Evolutionary conservation across 106 monocot genomes (phyloP), one percentile per base, ranked within the genome.

Genomic region (Triglochin maritima): DNA sequence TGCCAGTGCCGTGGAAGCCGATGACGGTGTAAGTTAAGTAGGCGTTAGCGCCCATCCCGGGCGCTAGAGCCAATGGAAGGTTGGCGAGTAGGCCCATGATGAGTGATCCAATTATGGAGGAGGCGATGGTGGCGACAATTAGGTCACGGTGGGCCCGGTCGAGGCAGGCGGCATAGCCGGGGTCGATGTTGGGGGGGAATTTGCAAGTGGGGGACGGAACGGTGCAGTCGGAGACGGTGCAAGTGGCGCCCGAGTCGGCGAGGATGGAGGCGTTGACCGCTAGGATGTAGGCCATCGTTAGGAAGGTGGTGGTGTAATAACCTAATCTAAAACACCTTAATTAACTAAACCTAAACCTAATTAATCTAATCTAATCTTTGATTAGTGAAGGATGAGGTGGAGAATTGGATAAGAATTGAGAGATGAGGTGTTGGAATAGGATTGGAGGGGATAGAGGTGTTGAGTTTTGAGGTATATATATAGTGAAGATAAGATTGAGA

Each of bases 241-340:
- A 87, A 2, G 81, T 87, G 69, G 83, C 83, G 44, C 80, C 80
- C 10, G 87, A 83, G 74, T 83, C 83, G 64, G 80, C 44, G 68
- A 83, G 74, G 60, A 83, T 87, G 69, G 87, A 81, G 47, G 87
- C 80, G 77, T 83, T 87, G 49, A 83, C 78, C 52, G 83, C 81
- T 49, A 86, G 83, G 78, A 86, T 86, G 78, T 86, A 86, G 0
- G 86, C 82, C 86, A 86, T 86, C 43, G 83, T 86, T 3, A 86
- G 82, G 75, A 83, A 87, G 4, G 87, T 83, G 57, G 87, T 64
- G 8, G n/a, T n/a, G n/a, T n/a, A n/a, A n/a, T n/a, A n/a, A n/a
- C n/a, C n/a, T n/a, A n/a, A n/a, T n/a, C n/a, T n/a, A n/a, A n/a
- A n/a, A n/a, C n/a, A n/a, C n/a, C n/a, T n/a, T n/a, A n/a, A n/a